Base-by-base conservation (phyloP, 2,329 filamentous ascomycete genomes). In the Coleophoma crateriformis region DNA sequence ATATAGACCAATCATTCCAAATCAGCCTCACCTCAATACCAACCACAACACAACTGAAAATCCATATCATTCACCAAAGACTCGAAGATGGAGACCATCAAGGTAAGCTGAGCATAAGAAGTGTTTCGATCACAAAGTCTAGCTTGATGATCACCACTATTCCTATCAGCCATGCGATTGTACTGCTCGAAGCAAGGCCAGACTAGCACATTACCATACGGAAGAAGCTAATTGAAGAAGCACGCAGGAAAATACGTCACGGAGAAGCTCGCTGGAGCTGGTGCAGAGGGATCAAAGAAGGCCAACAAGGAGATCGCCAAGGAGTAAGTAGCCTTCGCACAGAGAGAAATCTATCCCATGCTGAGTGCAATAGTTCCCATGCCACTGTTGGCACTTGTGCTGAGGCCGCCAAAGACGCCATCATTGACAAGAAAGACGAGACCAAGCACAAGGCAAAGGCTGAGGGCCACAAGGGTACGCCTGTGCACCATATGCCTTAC, bases 181-280 rank as follows among this genome's bases (percentile, higher is more conserved):
- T 27, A 27, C 27, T 7, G 8, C 7, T 27, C 5, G 8, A 7
- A 27, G 27, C 27, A 27, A 27, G 27, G 27, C 27, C 8, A 27
- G 6, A 10, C 6, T 3, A 27, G 6, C 3, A 27, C 8, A 7
- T 27, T 27, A 27, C 27, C 8, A 27, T 27, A 7, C 27, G 5
- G 8, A 27, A 10, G 27, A 27, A 13, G 13, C 27, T 27, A 27
- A 27, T 27, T 33, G 8, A 7, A 66, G 57, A 62, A 68, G 69
- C 73, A 77, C 69, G 71, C 71, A 59, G 74, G 69, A 68, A 79
- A 79, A 73, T 78, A 79, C 71, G 74, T 79, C 64, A 66, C 71
- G 52, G 78, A 81, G 72, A 68, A 69, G 57, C 58, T 79, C 62
- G 71, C 78, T 65, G 74, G 76, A 58, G 59, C 66, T 48, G 64